Evolutionary conservation across 2,329 filamentous ascomycete species (phyloP).

Genomic region (Colletotrichum lentis): DNA sequence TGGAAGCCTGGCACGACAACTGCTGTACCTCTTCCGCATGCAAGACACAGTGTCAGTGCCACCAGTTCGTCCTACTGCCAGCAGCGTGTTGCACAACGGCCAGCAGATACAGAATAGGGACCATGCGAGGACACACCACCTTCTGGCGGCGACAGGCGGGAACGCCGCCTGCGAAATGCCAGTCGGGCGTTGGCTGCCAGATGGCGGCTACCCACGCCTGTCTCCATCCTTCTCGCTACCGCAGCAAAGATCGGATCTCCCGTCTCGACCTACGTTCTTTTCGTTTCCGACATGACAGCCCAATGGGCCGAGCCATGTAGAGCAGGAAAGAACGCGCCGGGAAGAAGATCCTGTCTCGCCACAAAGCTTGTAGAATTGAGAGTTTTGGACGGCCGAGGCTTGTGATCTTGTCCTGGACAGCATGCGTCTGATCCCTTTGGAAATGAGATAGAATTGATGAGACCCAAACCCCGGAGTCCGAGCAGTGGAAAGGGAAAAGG

Average conservation of each 20-base stretch:
- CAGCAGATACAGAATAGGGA: constrained; percentile 53
- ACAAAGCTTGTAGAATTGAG: constrained; percentile 4
- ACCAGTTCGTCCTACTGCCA: constrained; percentile 56
- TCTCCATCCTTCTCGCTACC: constrained; percentile 18
- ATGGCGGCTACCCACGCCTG: constrained; percentile 49
- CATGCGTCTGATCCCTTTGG: constrained; percentile 17
- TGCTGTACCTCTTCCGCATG: constrained; percentile 50
- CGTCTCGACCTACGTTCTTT: constrained; percentile 12
- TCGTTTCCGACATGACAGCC: not conserved
- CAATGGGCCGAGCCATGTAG: constrained; percentile 8
- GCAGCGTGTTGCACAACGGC: constrained; percentile 54
- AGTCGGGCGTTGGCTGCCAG: constrained; percentile 49
- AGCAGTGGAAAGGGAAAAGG: not conserved
- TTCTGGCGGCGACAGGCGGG: constrained; percentile 48
- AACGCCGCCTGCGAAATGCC: constrained; percentile 45
- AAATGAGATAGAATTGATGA: constrained; percentile 34
- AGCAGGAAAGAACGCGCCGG: constrained; percentile 9
- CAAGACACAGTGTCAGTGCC: constrained; percentile 45
- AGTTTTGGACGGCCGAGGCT: constrained; percentile 15
- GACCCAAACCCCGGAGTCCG: constrained; percentile 13
- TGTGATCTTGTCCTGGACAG: constrained; percentile 7
- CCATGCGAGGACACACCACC: constrained; percentile 46
- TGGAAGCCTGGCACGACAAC: constrained; percentile 47
- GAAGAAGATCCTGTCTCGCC: constrained; percentile 10
- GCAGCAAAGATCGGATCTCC: constrained; percentile 13